Evolutionary conservation across 2,329 filamentous ascomycete species (phyloP), one percentile per base, ranked within the genome.

Genomic region (Ceratocystis variospora): DNA sequence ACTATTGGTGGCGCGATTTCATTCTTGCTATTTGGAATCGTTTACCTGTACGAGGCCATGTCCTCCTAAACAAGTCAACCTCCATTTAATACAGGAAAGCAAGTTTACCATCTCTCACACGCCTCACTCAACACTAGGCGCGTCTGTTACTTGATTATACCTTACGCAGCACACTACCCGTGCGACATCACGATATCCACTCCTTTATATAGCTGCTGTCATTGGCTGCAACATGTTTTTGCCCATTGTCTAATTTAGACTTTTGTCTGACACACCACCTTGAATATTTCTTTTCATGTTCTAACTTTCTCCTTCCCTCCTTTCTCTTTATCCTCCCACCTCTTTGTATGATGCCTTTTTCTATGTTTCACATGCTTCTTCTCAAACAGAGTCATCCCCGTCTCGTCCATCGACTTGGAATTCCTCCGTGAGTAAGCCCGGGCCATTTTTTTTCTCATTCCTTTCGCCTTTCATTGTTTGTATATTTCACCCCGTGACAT

Each of bases 1-100:
- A 97, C 93, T 41, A 81, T 97, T 63, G 93, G 94, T 69, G 94
- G 94, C 68, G 93, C 94, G 6, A 77, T 88, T 66, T 91, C 93
- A 17, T 99, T 99, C 78, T 79, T 97, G 61, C 76, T 91, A 37
- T 99, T 99, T 74, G 93, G 91, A 68, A 76, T 96, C 71, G 92
- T 99, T 71, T 99, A 99, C 77, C 78, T 96, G 46, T 79, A 92
- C 68, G 93, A 97, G 76, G 87, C 88, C 15, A 78, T 92, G 72
- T 85, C 53, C 17, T 59, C 84, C 63, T 83, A 76, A 70, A 31
- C 5, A 57, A 33, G 12, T 17, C 17, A 33, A n/a, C 12, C 53
- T 31, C 37, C 37, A 41, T 41, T 12, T 12, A 41, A 41, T 25
- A 17, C 25, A 1, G 25, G 2, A 17, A n/a, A 19, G 12, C 10